These are phyloP conservation scores for Rhodomyrtus psidioides DNA, from an alignment of 441 rosid genomes.

Conservation along the genomic window DNA sequence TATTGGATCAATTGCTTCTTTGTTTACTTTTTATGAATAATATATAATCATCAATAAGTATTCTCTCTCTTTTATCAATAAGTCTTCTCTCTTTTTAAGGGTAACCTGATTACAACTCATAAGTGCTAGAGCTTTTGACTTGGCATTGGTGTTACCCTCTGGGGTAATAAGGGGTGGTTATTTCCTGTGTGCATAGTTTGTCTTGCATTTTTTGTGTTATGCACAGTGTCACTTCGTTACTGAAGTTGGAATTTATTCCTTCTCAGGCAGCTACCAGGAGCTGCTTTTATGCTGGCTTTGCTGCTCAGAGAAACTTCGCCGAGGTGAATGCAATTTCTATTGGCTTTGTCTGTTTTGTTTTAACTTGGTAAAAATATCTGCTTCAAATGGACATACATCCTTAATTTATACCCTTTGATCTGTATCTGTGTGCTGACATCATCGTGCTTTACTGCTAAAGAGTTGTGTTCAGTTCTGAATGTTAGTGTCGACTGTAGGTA, in stretches of 20 bases:
- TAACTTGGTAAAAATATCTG: background rate
- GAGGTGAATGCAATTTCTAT: slow-evolving; percentile 49
- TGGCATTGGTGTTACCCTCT: background rate
- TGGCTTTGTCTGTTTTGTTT: background rate
- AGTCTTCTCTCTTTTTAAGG: background rate
- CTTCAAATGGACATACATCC: background rate
- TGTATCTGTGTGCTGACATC: background rate
- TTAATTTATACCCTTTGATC: background rate
- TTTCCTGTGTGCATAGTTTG: background rate
- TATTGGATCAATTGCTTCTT: background rate
- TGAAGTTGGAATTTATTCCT: slow-evolving; percentile 11
- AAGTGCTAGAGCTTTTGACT: background rate
- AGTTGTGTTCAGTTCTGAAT: slow-evolving; percentile 7
- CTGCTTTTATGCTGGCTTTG: slow-evolving; percentile 98
- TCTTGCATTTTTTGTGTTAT: background rate
- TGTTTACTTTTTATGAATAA: background rate
- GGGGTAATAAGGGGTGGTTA: background rate
- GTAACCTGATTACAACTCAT: background rate
- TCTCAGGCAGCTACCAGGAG: slow-evolving; percentile 87
- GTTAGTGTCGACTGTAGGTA: slow-evolving; percentile 37
- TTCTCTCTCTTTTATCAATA: background rate
- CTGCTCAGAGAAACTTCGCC: slow-evolving; percentile 96
- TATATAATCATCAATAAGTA: background rate
- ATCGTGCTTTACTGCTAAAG: background rate
- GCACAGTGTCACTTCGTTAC: background rate